Base-by-base conservation (phyloP, 202 grass and related monocot genomes). In the Digitaria exilis region DNA sequence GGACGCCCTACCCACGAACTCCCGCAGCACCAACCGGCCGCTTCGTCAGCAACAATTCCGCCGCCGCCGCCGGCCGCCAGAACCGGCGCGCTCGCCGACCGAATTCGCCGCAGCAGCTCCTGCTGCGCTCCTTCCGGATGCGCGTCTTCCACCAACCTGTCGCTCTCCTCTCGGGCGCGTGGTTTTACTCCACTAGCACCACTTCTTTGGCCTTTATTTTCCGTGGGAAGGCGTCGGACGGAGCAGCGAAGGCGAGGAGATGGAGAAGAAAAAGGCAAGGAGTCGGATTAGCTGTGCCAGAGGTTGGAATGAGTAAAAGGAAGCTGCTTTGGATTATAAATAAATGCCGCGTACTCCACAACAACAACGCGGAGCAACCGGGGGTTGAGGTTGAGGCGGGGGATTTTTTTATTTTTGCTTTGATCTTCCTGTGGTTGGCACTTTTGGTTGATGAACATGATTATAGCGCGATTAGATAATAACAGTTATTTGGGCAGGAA, bases 271-370 rank as follows among this genome's bases (percentile, higher is more conserved):
- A 89, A 60, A 30, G 43, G 43, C 16, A 65, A 81, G 78, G 64
- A 82, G 86, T 74, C 69, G 73, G 86, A 84, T 88, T 90, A 84
- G 91, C 89, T 84, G 91, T 80, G 82, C 88, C 83, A 90, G 65
- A 88, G 61, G 78, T 54, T 78, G 78, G 24, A 31, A 60, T 80
- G 59, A 76, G 79, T 43, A 62, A 81, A 77, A 84, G 35, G 59
- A 82, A 86, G 73, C 57, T 61, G 70, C 75, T 95, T 87, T 79
- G 6, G 69, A 82, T 61, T 79, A 86, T 79, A 86, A 84, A 86
- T 76, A 87, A 72, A 72, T 71, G 56, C 48, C 41, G 79, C 64
- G 73, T 9, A 48, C n/a, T n/a, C n/a, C n/a, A n/a, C 63, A 34
- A 30, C 51, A 14, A 30, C 39, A 70, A 44, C 25, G 75, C 67